phyloP scores from a whole-genome alignment of 352 stramenopile genomes.

The Globisporangium cederbergense region DNA sequence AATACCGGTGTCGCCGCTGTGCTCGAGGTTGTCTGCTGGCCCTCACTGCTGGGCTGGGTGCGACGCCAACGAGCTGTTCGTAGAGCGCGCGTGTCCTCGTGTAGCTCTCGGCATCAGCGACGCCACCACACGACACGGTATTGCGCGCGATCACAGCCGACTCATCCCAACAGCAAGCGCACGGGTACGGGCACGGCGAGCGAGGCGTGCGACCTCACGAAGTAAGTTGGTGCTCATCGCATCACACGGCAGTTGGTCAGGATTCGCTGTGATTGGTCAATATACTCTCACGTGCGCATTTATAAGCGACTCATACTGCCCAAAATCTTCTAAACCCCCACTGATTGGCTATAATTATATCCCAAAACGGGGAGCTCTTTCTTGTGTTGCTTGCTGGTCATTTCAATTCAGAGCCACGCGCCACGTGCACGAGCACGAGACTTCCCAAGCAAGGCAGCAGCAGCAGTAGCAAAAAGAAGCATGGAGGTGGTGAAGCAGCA shows the following conservation, averaged over 20 bases:
- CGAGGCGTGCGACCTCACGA: too few species aligned
- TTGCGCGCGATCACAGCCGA: too few species aligned
- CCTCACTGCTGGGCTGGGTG: not conserved
- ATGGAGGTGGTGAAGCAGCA: conserved; percentile 85
- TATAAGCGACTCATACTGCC: not conserved
- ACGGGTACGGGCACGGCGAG: too few species aligned
- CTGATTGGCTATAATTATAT: not conserved
- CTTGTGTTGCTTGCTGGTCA: not conserved
- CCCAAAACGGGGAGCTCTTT: not conserved
- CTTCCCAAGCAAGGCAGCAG: not conserved
- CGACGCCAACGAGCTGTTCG: not conserved
- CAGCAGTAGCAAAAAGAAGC: not conserved
- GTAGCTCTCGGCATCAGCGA: too few species aligned
- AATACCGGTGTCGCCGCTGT: not conserved
- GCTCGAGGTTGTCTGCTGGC: not conserved
- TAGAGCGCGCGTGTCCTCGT: not conserved
- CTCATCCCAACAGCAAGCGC: too few species aligned
- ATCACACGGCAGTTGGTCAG: too few species aligned
- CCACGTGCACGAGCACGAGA: not conserved
- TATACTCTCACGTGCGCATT: too few species aligned
- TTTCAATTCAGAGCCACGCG: not conserved
- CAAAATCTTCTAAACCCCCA: not conserved
- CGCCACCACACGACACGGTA: too few species aligned
- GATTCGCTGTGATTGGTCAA: too few species aligned
- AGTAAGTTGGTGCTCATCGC: too few species aligned